These are phyloP conservation scores for Verticillium alfalfae DNA, from an alignment of 2,329 filamentous ascomycete genomes.

Conservation along the genomic window DNA sequence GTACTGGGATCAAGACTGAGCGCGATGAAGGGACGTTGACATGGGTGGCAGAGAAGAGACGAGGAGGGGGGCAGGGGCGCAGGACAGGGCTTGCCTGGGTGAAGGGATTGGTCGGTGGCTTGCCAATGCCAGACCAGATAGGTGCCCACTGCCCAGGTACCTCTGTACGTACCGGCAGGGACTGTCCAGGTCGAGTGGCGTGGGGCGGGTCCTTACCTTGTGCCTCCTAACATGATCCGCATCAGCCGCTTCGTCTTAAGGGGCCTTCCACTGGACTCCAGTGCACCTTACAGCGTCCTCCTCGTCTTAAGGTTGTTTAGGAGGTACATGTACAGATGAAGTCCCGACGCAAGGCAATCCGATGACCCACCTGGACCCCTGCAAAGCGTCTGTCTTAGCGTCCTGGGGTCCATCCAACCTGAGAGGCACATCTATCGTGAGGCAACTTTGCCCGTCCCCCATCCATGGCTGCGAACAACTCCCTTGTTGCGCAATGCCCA, in stretches of 20 bases:
- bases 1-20: conserved; percentile 4
- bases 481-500: background rate
- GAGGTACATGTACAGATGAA: background rate
- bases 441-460: background rate
- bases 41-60: conserved; percentile 5
- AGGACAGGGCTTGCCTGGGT: background rate
- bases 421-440: background rate
- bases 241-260: background rate
- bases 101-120: background rate
- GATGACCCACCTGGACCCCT: background rate
- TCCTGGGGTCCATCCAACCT: background rate
- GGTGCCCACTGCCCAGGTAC: background rate
- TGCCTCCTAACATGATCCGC: background rate
- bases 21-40: background rate
- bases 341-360: background rate
- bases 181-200: background rate
- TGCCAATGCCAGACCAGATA: background rate
- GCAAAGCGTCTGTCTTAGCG: background rate
- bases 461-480: background rate
- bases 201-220: background rate
- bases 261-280: background rate
- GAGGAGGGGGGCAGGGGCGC: conserved; percentile 3
- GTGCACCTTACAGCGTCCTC: background rate
- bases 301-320: background rate
- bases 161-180: background rate